Evolutionary conservation across 371 early-diverging fungal species (phyloP).

Genomic region (Lichtheimia ramosa): DNA sequence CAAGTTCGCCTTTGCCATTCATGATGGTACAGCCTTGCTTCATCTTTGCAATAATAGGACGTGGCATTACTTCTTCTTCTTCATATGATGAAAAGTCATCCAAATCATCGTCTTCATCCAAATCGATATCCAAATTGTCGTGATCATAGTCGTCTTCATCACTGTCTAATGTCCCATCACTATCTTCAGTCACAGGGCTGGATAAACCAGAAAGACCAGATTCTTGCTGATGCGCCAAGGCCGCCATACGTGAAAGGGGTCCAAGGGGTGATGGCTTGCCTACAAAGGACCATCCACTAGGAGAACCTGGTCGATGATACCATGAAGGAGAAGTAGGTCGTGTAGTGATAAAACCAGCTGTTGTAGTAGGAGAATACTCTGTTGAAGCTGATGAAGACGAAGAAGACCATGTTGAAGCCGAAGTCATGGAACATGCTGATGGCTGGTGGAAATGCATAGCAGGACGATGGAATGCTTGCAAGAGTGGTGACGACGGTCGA

Average conservation of each 20-base stretch:
- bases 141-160: background rate
- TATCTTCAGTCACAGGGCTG: background rate
- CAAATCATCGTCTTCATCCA: constrained; percentile 9
- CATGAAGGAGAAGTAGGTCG: constrained; percentile 9
- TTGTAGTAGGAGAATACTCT: background rate
- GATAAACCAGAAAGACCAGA: background rate
- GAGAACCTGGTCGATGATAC: constrained; percentile 2
- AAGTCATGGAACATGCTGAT: constrained; percentile 11
- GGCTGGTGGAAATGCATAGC: constrained; percentile 7
- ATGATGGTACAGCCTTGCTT: constrained; percentile 42
- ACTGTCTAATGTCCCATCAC: background rate
- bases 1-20: constrained; percentile 48
- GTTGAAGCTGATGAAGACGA: constrained; percentile 15
- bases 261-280: background rate
- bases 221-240: background rate
- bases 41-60: constrained; percentile 32
- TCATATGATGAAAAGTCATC: constrained; percentile 7
- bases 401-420: constrained; percentile 17
- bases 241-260: background rate
- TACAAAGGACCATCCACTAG: constrained; percentile 6
- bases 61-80: constrained; percentile 8
- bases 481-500: constrained; percentile 21
- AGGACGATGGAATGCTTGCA: constrained; percentile 15
- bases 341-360: constrained; percentile 4
- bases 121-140: background rate